Conservation (phyloP, 805 yeast species). For the Blastobotrys mokoenaii region DNA sequence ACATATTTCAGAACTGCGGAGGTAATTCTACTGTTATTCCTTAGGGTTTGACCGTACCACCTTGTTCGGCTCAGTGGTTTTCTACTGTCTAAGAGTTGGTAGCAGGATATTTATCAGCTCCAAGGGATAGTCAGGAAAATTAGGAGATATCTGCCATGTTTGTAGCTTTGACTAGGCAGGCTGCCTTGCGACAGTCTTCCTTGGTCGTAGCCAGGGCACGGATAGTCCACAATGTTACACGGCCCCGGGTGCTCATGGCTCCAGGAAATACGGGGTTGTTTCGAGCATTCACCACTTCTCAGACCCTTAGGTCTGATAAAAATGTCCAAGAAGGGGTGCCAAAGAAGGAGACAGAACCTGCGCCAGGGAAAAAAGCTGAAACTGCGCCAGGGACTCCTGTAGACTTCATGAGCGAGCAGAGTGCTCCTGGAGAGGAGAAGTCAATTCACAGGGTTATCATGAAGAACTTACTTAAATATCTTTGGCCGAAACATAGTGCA, state of each 20-base stretch:
- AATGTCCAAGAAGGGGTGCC: background rate
- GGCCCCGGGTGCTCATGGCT: background rate
- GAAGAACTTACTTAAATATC: conserved; percentile 22
- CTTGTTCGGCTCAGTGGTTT: too few species aligned
- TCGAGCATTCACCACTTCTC: background rate
- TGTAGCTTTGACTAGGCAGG: too few species aligned
- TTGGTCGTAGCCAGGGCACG: too few species aligned
- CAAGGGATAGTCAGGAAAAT: too few species aligned
- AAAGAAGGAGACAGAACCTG: background rate
- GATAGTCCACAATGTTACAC: too few species aligned
- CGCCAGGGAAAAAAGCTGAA: background rate
- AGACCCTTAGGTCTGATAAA: background rate
- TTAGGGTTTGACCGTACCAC: too few species aligned
- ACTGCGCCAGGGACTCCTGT: background rate
- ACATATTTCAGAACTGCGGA: too few species aligned
- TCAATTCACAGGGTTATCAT: conserved; percentile 18
- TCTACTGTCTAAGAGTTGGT: too few species aligned
- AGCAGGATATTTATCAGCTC: too few species aligned
- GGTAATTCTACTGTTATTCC: too few species aligned
- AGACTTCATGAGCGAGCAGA: conserved; percentile 4
- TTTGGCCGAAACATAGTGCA: conserved; percentile 30
- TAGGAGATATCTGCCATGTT: too few species aligned
- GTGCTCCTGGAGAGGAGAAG: conserved; percentile 3
- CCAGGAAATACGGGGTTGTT: background rate
- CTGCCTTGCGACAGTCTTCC: too few species aligned